Percentiles rank a stretch among this genome's conserved stretches.
Conservation (phyloP, 2,329 filamentous ascomycete genomes). For the Apiospora aurea region DNA sequence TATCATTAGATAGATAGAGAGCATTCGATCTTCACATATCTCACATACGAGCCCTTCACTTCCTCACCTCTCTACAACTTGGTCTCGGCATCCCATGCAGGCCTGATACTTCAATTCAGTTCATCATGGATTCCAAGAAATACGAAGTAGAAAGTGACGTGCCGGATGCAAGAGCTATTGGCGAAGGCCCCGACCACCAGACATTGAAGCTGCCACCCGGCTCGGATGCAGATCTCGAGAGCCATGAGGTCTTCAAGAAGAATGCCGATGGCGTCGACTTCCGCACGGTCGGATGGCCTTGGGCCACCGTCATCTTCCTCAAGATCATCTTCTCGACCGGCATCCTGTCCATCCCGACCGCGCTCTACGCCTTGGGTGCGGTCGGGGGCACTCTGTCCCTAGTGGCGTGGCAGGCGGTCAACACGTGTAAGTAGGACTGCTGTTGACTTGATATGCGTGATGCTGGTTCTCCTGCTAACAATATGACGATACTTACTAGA, state of each 20-base stretch:
- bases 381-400: constrained; percentile 37
- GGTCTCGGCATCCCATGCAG: background rate
- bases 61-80: background rate
- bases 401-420: constrained; percentile 36
- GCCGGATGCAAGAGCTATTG: background rate
- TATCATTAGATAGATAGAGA: background rate
- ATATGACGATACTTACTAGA: constrained; percentile 34
- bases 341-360: constrained; percentile 37
- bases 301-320: constrained; percentile 59
- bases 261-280: constrained; percentile 57
- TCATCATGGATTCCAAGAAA: background rate
- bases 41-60: background rate
- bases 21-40: background rate
- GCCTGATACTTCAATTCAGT: background rate
- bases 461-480: background rate
- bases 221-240: constrained; percentile 32
- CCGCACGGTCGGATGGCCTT: constrained; percentile 59
- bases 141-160: background rate
- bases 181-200: background rate
- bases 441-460: too few relatives aligned
- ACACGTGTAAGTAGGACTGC: constrained; percentile 32
- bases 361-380: constrained; percentile 37
- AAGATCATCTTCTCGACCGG: constrained; percentile 48
- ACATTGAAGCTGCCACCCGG: background rate
- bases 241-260: constrained; percentile 56